Base-by-base conservation (phyloP, 805 yeast genomes). In the Cyberlindnera mississippiensis region DNA sequence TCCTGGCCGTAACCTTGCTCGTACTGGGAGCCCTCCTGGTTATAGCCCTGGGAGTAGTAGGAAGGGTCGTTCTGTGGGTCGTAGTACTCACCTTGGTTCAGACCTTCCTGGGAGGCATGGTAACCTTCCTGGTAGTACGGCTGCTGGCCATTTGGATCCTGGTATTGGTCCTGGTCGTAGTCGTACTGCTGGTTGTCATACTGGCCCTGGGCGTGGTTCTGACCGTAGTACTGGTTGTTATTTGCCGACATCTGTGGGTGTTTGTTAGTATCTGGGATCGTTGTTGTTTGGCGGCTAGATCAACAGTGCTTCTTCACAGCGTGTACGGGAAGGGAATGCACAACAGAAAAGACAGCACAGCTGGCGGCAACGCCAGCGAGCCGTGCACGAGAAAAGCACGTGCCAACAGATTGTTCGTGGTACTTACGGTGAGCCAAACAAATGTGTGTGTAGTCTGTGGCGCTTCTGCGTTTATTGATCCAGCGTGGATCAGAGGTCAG, bases 1-100 rank as follows among this genome's bases (percentile, higher is more conserved):
- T 51, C 56, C 50, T 72, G 79, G 53, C 71, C 74, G 51, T 75
- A 75, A 51, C 76, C 77, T 47, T 78, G 83, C 37, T 75, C 71
- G 15, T 68, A 55, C 30, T 27, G 13, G 29, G 53, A 63, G 33
- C 49, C 60, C 22, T 52, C 48, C 42, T 55, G 55, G 36, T 53
- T 76, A 49, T 76, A 75, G 53, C 77, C 78, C 48, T 78, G 84
- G 40, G 76, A 69, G 24, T 69, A 53, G 40, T 58, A 54, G 3
- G 56, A 51, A 28, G 59, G 63, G 32, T 51, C 63, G 33, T 50
- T 44, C 45, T 57, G 59, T 30, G 59, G 60, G 48, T 57, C 59
- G 45, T 59, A 55, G 44, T 56, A 59, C 26, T 52, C 60, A 40
- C 55, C 56, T 36, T 53, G 57, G 43, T 46, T 54, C 42, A 56